These are phyloP conservation scores for Lasiodiplodia theobromae DNA, from an alignment of 2,329 filamentous ascomycete species.

Conservation along the genomic window DNA sequence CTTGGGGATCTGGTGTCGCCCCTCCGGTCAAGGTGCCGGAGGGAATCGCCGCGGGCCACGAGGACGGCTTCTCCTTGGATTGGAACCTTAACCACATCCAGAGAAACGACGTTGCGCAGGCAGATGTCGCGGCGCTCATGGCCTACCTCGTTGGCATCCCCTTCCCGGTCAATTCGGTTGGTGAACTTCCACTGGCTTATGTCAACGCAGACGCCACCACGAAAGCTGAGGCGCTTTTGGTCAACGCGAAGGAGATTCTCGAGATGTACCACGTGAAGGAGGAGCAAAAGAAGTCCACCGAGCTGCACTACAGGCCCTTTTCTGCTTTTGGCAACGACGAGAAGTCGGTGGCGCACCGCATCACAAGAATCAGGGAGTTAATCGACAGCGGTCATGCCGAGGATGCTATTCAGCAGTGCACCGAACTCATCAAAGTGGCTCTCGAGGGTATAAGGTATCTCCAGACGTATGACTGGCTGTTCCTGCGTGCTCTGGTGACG, in stretches of 20 bases:
- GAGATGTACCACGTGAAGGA: slow-evolving; percentile 98
- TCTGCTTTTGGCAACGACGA: slow-evolving; percentile 69
- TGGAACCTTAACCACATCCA: slow-evolving; percentile 83
- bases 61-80: slow-evolving; percentile 84
- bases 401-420: slow-evolving; percentile 79
- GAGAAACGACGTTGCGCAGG: slow-evolving; percentile 90
- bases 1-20: slow-evolving; percentile 91
- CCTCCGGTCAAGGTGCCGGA: slow-evolving; percentile 67
- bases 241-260: slow-evolving; percentile 84
- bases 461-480: slow-evolving; percentile 98
- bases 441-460: slow-evolving; percentile 89
- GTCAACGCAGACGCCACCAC: slow-evolving; percentile 73
- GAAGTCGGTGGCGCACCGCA: slow-evolving; percentile 69
- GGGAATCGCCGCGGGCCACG: slow-evolving; percentile 77
- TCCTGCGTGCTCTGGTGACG: slow-evolving; percentile 87
- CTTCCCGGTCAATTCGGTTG: slow-evolving; percentile 96
- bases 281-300: slow-evolving; percentile 75
- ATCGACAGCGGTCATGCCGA: slow-evolving; percentile 73
- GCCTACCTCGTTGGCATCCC: slow-evolving; percentile 86
- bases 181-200: slow-evolving; percentile 86
- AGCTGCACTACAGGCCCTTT: slow-evolving; percentile 81
- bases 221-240: slow-evolving; percentile 83
- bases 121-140: slow-evolving; percentile 95
- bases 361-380: slow-evolving; percentile 70
- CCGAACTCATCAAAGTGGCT: slow-evolving; percentile 76